These are phyloP conservation scores for Chlamydomonas reinhardtii DNA, from an alignment of 163 green algal species.

Conservation along the genomic window DNA sequence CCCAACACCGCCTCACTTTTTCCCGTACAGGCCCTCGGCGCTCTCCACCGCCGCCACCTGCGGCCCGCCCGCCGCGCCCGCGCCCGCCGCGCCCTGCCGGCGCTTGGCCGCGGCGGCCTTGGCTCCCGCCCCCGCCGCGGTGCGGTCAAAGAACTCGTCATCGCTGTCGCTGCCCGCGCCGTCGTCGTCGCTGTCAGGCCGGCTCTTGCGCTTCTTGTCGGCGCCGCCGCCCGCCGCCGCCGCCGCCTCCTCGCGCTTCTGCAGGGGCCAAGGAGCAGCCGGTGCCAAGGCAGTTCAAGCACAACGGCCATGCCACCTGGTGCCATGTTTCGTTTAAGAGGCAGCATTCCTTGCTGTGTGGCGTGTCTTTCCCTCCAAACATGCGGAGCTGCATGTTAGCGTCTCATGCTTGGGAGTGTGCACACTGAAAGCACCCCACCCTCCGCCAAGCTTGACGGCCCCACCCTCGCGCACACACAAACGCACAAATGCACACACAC, in stretches of 20 bases:
- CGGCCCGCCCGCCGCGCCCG: background rate
- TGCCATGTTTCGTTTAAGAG: no score
- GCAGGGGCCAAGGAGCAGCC: background rate
- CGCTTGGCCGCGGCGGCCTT: background rate
- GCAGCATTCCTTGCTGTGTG: no score
- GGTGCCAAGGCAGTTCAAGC: no score
- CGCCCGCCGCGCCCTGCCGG: constrained; percentile 17
- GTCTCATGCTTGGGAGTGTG: no score
- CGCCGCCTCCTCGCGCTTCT: constrained; percentile 38
- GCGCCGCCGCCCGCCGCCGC: constrained; percentile 14
- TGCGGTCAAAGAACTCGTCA: constrained; percentile 71
- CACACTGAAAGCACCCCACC: no score
- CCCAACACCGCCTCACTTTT: no score
- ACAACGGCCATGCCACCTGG: no score
- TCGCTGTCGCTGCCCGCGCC: constrained; percentile 47
- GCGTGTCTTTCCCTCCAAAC: no score
- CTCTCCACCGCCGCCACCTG: constrained; percentile 64
- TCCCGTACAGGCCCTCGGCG: constrained; percentile 75
- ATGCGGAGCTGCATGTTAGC: no score
- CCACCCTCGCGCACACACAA: no score
- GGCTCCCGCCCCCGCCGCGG: constrained; percentile 8
- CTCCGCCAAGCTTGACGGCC: no score
- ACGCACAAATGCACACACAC: no score
- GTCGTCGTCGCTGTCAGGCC: constrained; percentile 58
- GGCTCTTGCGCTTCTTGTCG: constrained; percentile 56